phyloP scores from a whole-genome alignment of 108 stramenopile genomes.

The Conticribra weissflogii region DNA sequence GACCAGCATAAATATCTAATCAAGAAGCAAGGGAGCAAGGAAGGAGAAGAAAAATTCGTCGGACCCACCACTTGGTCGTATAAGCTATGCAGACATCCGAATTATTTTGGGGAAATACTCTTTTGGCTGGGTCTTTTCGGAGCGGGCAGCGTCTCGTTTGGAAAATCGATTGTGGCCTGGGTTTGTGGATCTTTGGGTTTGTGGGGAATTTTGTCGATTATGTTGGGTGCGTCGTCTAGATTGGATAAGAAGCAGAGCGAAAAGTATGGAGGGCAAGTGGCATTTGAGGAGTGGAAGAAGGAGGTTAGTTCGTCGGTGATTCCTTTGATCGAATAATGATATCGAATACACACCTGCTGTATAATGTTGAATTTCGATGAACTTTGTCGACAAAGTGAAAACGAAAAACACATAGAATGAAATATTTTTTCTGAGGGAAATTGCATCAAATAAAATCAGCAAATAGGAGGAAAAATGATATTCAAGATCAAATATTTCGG shows the following conservation, averaged over 20 bases:
- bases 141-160: constrained; percentile 58
- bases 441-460: no score
- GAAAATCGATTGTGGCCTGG: constrained; percentile 50
- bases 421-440: no score
- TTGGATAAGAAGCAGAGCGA: constrained; percentile 65
- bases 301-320: constrained; percentile 48
- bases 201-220: constrained; percentile 62
- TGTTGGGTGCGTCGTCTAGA: constrained; percentile 55
- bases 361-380: no score
- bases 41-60: constrained; percentile 24
- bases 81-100: constrained; percentile 70
- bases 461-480: no score
- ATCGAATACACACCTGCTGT: no score
- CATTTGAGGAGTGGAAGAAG: constrained; percentile 57
- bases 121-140: constrained; percentile 73
- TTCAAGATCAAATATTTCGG: no score
- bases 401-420: no score
- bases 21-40: constrained; percentile 28
- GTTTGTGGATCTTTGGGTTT: constrained; percentile 52
- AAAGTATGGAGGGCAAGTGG: constrained; percentile 55
- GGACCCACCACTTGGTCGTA: constrained; percentile 54
- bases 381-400: no score
- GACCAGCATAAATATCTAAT: constrained; percentile 46
- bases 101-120: constrained; percentile 72
- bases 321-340: constrained; percentile 45